phyloP scores from a whole-genome alignment of 306 rosid species.

The Sphenostylis stenocarpa region DNA sequence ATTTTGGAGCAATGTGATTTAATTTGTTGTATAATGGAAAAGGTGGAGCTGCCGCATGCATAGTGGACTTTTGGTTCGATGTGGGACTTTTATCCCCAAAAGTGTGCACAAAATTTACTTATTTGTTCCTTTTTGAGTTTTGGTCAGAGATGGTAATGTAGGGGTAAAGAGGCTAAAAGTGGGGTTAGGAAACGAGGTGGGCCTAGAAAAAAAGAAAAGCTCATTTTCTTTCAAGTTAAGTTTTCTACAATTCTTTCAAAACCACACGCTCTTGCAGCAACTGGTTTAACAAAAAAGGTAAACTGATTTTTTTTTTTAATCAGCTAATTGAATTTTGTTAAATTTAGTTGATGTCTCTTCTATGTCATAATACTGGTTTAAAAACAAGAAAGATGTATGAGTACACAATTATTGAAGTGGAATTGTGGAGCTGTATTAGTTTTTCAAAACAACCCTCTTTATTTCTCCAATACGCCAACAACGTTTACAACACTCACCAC shows the following conservation, averaged over 20 bases:
- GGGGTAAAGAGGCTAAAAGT: neutral
- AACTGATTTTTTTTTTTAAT: too few species aligned
- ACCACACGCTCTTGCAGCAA: too few species aligned
- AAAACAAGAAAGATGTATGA: too few species aligned
- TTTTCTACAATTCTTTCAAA: conserved; percentile 21
- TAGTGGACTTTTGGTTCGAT: neutral
- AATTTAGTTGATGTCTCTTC: too few species aligned
- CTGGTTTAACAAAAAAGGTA: too few species aligned
- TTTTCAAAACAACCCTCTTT: neutral
- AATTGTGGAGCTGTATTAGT: conserved; percentile 7
- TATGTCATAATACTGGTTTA: too few species aligned
- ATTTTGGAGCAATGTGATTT: neutral
- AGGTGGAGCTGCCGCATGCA: neutral
- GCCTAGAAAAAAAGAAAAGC: neutral
- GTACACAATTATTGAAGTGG: too few species aligned
- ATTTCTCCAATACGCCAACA: neutral
- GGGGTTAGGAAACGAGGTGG: neutral
- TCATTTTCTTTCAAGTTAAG: conserved; percentile 36
- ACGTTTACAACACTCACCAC: neutral
- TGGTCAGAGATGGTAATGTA: too few species aligned
- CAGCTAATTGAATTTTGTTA: neutral
- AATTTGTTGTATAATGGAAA: neutral
- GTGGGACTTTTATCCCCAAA: neutral
- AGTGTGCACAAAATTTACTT: neutral
- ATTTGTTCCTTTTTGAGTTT: neutral